A percentile compares a stretch with the other conserved stretches of the same genome.
Conservation (phyloP, 2,329 filamentous ascomycete genomes). For the Colletotrichum sp. region DNA sequence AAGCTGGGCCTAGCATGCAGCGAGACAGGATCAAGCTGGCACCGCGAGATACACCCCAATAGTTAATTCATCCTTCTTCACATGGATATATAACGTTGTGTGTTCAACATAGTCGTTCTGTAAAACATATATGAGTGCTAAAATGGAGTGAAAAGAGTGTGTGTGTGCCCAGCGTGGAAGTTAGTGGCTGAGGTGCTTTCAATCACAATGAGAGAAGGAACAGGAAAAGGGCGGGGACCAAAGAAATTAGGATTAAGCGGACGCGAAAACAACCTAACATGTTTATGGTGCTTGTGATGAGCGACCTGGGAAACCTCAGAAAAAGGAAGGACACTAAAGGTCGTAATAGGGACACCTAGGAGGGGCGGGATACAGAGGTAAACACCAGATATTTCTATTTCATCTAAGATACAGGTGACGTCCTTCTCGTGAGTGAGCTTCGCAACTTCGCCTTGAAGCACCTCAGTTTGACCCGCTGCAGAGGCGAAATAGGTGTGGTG, state of each 20-base stretch:
- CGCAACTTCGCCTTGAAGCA: too few relatives aligned
- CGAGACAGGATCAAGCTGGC: not conserved
- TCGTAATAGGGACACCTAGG: not conserved
- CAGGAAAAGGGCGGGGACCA: not conserved
- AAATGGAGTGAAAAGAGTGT: not conserved
- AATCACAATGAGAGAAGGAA: not conserved
- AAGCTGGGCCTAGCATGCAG: not conserved
- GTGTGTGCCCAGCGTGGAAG: not conserved
- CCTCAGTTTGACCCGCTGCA: not conserved
- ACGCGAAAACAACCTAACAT: not conserved
- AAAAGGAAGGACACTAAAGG: not conserved
- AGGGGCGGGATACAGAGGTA: not conserved
- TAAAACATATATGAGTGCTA: rapidly evolving
- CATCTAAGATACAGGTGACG: not conserved
- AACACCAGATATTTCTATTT: not conserved
- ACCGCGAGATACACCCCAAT: not conserved
- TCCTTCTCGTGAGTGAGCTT: not conserved
- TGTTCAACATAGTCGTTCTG: too few relatives aligned
- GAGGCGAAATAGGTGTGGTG: not conserved
- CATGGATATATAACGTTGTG: not conserved
- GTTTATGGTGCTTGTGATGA: not conserved
- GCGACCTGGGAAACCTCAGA: not conserved
- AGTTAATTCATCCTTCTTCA: not conserved
- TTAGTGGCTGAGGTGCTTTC: not conserved
- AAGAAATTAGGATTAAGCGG: not conserved